Conservation (phyloP, 768 basidiomycete species). For the Stropharia rugosoannulata region DNA sequence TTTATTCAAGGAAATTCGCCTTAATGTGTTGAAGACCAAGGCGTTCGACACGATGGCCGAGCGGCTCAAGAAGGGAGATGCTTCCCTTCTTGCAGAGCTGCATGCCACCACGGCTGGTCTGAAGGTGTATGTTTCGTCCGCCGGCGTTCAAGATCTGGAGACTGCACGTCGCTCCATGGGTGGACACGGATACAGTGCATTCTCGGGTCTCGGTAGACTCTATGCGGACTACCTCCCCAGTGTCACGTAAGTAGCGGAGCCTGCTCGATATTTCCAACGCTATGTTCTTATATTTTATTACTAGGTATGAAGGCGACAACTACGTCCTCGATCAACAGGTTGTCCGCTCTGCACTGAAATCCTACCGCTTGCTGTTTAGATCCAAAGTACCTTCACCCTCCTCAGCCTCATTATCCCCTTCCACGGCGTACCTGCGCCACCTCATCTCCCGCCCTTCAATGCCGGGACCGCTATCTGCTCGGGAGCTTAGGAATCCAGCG, state of each 20-base stretch:
- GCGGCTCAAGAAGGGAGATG: conserved; percentile 54
- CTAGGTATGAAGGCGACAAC: conserved; percentile 74
- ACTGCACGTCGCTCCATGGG: conserved; percentile 70
- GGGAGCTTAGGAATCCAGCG: conserved; percentile 34
- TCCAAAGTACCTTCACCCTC: conserved; percentile 22
- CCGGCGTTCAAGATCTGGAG: conserved; percentile 59
- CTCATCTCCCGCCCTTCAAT: conserved; percentile 28
- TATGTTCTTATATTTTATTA: neutral
- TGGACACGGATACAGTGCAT: conserved; percentile 75
- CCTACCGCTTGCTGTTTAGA: conserved; percentile 38
- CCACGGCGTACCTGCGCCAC: conserved; percentile 55
- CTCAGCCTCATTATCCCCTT: conserved; percentile 39
- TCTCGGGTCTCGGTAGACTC: conserved; percentile 61
- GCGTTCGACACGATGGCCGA: conserved; percentile 49
- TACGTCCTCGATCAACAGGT: conserved; percentile 76
- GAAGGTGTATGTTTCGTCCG: conserved; percentile 57
- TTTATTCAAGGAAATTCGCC: neutral
- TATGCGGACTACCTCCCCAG: conserved; percentile 68
- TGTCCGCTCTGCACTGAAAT: conserved; percentile 67
- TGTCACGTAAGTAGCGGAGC: conserved; percentile 47
- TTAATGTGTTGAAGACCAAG: conserved; percentile 32
- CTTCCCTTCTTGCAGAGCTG: conserved; percentile 65
- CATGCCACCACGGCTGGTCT: conserved; percentile 71
- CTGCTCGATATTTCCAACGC: neutral
- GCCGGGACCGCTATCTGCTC: conserved; percentile 17